Evolutionary conservation across 495 filamentous ascomycete genomes (phyloP).

Genomic region (Penicillium taxi): DNA sequence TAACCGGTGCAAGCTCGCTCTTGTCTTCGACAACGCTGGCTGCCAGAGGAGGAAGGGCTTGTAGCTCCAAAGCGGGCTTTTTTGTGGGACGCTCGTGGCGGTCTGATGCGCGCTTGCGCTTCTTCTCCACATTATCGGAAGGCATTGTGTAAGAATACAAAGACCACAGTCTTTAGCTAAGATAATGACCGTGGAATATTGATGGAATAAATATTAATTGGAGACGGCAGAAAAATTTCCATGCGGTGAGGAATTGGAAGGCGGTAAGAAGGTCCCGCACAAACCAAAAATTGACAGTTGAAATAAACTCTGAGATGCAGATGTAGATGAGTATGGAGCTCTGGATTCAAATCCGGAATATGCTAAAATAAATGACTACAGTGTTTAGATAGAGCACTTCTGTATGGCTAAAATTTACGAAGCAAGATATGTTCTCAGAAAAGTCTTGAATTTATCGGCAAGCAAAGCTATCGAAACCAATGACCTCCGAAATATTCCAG

Average conservation of each 20-base stretch:
- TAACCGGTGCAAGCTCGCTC: conserved; percentile 54
- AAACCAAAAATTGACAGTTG: conserved; percentile 25
- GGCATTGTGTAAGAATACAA: conserved; percentile 40
- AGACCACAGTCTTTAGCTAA: conserved; percentile 1
- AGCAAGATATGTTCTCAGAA: conserved; percentile 9
- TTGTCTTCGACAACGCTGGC: conserved; percentile 53
- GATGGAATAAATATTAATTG: conserved; percentile 22
- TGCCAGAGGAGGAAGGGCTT: conserved; percentile 35
- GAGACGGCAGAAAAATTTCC: conserved; percentile 25
- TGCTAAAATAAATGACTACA: too few relatives aligned
- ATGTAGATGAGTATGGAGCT: too few relatives aligned
- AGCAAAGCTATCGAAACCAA: conserved; percentile 23
- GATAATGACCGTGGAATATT: conserved; percentile 7
- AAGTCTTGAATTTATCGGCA: conserved; percentile 25
- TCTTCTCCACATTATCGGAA: conserved; percentile 51
- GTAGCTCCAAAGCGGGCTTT: conserved; percentile 49
- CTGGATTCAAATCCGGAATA: too few relatives aligned
- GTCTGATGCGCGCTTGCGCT: conserved; percentile 61
- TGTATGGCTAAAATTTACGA: background rate
- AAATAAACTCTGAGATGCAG: too few relatives aligned
- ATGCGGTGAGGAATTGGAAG: conserved; percentile 10
- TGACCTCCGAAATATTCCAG: conserved; percentile 22
- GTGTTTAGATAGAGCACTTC: background rate
- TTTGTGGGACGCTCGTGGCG: conserved; percentile 51
- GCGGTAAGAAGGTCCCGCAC: conserved; percentile 17